Evolutionary conservation across 176 grass and related monocot genomes (phyloP).

Genomic region (Cenchrus americanus): DNA sequence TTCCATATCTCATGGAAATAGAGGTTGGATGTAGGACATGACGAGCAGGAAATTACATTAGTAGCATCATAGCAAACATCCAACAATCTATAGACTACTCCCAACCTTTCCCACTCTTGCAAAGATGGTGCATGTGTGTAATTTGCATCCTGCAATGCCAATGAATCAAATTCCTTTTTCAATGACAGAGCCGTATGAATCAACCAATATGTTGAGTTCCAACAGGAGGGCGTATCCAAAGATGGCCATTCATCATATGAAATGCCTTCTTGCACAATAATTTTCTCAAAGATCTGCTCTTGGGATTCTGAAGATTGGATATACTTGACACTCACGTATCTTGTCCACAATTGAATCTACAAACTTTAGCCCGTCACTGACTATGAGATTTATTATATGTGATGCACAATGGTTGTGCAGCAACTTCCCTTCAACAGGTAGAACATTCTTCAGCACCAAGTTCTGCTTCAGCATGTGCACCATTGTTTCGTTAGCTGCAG

Average conservation of each 20-base stretch:
- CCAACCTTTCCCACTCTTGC: neutral
- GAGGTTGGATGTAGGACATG: neutral
- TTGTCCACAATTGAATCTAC: neutral
- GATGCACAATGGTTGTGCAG: neutral
- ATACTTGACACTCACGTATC: neutral
- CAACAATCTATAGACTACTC: neutral
- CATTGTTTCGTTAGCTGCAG: slow-evolving; percentile 8
- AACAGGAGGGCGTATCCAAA: neutral
- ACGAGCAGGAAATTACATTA: neutral
- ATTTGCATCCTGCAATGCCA: neutral
- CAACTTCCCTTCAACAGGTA: slow-evolving; percentile 17
- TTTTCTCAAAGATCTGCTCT: neutral
- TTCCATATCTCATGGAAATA: slow-evolving; percentile 35
- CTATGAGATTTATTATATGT: neutral
- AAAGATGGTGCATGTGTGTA: slow-evolving; percentile 15
- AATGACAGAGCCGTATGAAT: neutral
- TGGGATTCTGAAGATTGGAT: neutral
- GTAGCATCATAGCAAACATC: neutral
- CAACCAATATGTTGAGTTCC: slow-evolving; percentile 22
- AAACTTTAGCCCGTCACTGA: neutral
- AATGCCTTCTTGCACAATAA: neutral
- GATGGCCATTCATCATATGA: neutral
- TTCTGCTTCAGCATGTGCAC: slow-evolving; percentile 2
- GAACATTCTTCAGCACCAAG: slow-evolving; percentile 8
- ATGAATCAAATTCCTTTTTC: neutral